A percentile compares a stretch with the other conserved stretches of the same genome.
phyloP scores from a whole-genome alignment of 1,139 yeast genomes.

The Geotrichum phurueaensis region DNA sequence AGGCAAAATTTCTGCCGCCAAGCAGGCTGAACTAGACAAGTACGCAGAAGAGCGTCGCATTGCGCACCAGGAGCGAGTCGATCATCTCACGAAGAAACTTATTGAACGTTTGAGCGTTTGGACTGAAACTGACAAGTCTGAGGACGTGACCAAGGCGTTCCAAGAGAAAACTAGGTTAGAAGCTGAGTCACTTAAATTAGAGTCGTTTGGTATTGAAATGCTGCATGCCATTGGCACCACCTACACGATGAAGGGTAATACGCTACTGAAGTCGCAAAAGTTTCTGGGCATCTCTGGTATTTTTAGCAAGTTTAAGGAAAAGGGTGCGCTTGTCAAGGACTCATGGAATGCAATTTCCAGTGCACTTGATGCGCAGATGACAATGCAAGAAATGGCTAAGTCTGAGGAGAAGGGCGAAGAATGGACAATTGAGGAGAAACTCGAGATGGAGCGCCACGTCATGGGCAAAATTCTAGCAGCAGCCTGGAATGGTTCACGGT shows the following conservation, averaged over 20 bases:
- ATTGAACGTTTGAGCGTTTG: slow-evolving; percentile 62
- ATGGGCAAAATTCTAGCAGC: slow-evolving; percentile 92
- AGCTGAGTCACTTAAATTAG: slow-evolving; percentile 86
- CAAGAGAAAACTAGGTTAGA: slow-evolving; percentile 67
- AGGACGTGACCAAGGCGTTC: slow-evolving; percentile 63
- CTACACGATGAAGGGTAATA: slow-evolving; percentile 60
- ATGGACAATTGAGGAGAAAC: slow-evolving; percentile 76
- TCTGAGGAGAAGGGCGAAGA: slow-evolving; percentile 47
- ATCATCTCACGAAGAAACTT: slow-evolving; percentile 57
- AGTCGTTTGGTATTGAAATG: slow-evolving; percentile 87
- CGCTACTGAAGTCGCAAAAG: slow-evolving; percentile 61
- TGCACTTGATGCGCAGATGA: slow-evolving; percentile 81
- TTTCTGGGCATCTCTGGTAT: slow-evolving; percentile 80
- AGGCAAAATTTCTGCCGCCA: slow-evolving; percentile 43
- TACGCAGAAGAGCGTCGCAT: slow-evolving; percentile 71
- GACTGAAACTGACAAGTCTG: slow-evolving; percentile 77
- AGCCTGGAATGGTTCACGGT: slow-evolving; percentile 92
- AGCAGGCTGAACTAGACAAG: slow-evolving; percentile 62
- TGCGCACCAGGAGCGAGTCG: slow-evolving; percentile 68
- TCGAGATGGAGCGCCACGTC: slow-evolving; percentile 77
- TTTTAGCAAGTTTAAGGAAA: slow-evolving; percentile 77
- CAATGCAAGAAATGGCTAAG: slow-evolving; percentile 66
- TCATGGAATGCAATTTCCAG: slow-evolving; percentile 78
- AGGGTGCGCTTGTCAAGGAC: slow-evolving; percentile 79
- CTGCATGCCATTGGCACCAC: slow-evolving; percentile 80